Evolutionary conservation across 495 filamentous ascomycete species (phyloP).

Genomic region (Trichodelitschia bisporula): DNA sequence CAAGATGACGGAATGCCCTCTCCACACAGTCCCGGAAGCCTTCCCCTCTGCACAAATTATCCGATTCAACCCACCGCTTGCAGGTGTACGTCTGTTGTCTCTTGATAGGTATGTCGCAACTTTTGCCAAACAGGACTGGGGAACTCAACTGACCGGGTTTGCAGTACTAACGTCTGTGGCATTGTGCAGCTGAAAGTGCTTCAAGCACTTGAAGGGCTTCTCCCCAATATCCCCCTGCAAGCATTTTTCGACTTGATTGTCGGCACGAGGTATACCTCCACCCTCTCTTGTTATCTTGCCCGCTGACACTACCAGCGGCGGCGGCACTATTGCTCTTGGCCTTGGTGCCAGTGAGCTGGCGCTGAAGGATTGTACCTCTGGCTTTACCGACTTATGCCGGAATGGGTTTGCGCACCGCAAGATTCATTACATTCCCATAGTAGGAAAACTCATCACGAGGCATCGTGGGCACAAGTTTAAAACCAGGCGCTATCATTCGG

Average conservation of each 20-base stretch:
- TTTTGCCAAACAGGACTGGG: not conserved
- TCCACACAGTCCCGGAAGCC: no score
- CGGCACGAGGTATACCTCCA: constrained; percentile 17
- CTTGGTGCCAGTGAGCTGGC: constrained; percentile 24
- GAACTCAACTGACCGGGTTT: not conserved
- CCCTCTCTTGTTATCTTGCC: not conserved
- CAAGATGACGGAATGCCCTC: no score
- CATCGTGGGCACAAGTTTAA: constrained; percentile 16
- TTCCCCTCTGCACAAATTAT: constrained; percentile 16
- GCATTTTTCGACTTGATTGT: constrained; percentile 23
- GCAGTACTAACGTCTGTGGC: constrained; percentile 21
- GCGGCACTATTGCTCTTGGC: constrained; percentile 29
- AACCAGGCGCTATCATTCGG: constrained; percentile 11
- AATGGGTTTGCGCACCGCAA: no score
- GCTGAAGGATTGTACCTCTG: constrained; percentile 14
- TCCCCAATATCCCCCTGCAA: constrained; percentile 13
- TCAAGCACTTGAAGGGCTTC: constrained; percentile 10
- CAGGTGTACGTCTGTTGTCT: constrained; percentile 26
- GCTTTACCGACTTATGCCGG: constrained; percentile 19
- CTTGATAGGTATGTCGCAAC: constrained; percentile 25
- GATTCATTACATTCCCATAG: no score
- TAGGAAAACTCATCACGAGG: constrained; percentile 13
- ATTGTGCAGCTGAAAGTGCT: constrained; percentile 22
- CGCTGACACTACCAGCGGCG: constrained; percentile 15
- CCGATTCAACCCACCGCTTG: constrained; percentile 17